A percentile compares a stretch with the other conserved stretches of the same genome.
These are phyloP conservation scores for Petasospora rhodanensis DNA, from an alignment of 1,139 yeast species.

Conservation along the genomic window DNA sequence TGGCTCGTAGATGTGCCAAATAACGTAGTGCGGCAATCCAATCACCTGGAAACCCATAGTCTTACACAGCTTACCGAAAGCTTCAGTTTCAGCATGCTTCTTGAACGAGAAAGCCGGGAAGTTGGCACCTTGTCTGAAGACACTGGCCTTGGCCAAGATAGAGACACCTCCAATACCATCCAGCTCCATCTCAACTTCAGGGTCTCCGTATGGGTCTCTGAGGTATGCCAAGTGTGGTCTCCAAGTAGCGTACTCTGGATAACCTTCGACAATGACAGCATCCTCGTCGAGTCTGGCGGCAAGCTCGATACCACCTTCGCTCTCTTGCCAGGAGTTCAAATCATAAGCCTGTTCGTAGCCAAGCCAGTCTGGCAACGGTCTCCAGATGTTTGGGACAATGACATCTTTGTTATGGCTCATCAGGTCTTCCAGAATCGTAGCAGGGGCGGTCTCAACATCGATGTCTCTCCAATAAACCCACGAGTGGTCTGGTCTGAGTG, in stretches of 20 bases:
- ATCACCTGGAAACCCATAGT: slow-evolving; percentile 78
- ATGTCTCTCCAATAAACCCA: slow-evolving; percentile 84
- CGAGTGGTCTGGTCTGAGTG: slow-evolving; percentile 62
- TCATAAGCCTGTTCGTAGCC: slow-evolving; percentile 90
- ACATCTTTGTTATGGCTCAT: slow-evolving; percentile 65
- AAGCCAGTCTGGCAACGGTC: slow-evolving; percentile 87
- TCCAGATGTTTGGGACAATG: slow-evolving; percentile 84
- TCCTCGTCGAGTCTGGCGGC: slow-evolving; percentile 79
- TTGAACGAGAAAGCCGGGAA: slow-evolving; percentile 90
- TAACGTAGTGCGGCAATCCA: slow-evolving; percentile 85
- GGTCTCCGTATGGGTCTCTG: slow-evolving; percentile 83
- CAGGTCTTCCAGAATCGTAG: slow-evolving; percentile 56
- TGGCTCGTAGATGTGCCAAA: slow-evolving; percentile 93
- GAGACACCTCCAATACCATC: slow-evolving; percentile 94
- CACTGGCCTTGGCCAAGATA: slow-evolving; percentile 72
- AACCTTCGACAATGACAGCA: slow-evolving; percentile 88
- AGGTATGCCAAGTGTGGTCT: slow-evolving; percentile 85
- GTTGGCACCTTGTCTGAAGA: slow-evolving; percentile 75
- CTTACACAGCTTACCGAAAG: slow-evolving; percentile 81
- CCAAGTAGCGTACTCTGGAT: slow-evolving; percentile 91
- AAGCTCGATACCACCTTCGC: slow-evolving; percentile 75
- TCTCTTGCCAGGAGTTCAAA: slow-evolving; percentile 86
- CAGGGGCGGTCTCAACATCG: slow-evolving; percentile 62
- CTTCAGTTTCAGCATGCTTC: slow-evolving; percentile 92
- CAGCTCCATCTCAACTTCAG: slow-evolving; percentile 79